These are phyloP conservation scores for Lanmaoa pseudosensibilis DNA, from an alignment of 768 basidiomycete species.

Conservation along the genomic window DNA sequence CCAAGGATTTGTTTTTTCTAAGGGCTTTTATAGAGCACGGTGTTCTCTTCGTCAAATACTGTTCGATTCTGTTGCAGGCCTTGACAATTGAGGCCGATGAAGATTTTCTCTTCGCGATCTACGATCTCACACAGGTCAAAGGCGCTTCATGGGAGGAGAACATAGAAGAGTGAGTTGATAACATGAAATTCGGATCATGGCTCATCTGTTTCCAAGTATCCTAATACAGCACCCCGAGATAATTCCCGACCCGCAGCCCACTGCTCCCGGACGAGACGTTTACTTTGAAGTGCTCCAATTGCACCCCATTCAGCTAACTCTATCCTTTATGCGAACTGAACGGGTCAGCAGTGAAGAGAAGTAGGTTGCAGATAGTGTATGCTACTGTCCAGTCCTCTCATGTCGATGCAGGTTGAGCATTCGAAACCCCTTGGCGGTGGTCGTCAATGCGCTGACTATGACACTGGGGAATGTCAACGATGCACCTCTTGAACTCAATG, in stretches of 20 bases:
- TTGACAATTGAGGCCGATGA: slow-evolving; percentile 97
- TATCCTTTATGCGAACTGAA: slow-evolving; percentile 98
- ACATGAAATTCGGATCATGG: neutral
- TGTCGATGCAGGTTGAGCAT: slow-evolving; percentile 55
- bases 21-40: slow-evolving; percentile 72
- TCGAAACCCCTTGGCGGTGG: slow-evolving; percentile 89
- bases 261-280: slow-evolving; percentile 70
- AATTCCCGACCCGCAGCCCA: slow-evolving; percentile 68
- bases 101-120: slow-evolving; percentile 88
- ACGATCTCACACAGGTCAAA: slow-evolving; percentile 89
- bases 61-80: slow-evolving; percentile 89
- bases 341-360: slow-evolving; percentile 90
- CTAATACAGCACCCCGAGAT: slow-evolving; percentile 69
- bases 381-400: slow-evolving; percentile 3
- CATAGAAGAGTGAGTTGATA: slow-evolving; percentile 61
- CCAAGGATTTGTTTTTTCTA: neutral
- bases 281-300: slow-evolving; percentile 96
- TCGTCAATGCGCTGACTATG: slow-evolving; percentile 95
- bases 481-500: slow-evolving; percentile 91
- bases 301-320: slow-evolving; percentile 86
- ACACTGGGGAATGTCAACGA: slow-evolving; percentile 96
- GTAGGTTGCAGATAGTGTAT: slow-evolving; percentile 45
- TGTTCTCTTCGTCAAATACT: slow-evolving; percentile 97
- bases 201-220: slow-evolving; percentile 44
- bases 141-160: slow-evolving; percentile 88